Base-by-base conservation (phyloP, 2,329 filamentous ascomycete species). In the Blastomyces emzantsi region DNA sequence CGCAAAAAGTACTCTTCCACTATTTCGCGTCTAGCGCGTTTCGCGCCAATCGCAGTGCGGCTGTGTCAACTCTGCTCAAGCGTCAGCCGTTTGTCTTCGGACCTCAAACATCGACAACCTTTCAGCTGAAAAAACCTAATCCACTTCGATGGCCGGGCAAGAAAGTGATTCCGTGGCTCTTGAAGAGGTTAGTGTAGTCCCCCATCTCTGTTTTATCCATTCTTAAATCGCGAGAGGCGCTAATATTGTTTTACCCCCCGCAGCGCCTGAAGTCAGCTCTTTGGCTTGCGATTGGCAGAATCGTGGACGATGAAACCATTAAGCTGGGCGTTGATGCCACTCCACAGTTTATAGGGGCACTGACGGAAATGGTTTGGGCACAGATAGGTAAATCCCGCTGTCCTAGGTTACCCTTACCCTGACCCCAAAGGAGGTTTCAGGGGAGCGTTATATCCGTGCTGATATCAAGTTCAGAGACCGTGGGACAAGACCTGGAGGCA, bases 351-450 rank as follows among this genome's bases (percentile, higher is more conserved):
- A 95, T 95, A 69, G 91, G 88, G 9, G 85, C 89, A 0, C 75
- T 95, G 72, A 94, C 90, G 0, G 92, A 96, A 75, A 84, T 96
- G 75, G 88, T 93, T 8, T 96, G 90, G 86, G 84, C 87, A 1
- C 92, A 96, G 69, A 89, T 96, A 61, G 89, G 91, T 93, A 81
- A 76, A 17, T 25, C 33, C 17, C 28, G 3, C n/a, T 13, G 13
- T 25, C 55, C 45, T 49, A 30, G 13, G 33, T 22, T 30, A 25
- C 8, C 47, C 33, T 28, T 8, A 2, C 22, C 43, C 28, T 51
- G 17, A 8, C 39, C 3, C 5, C 28, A 43, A 41, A 8, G 49
- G 22, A 58, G 19, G 39, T 41, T 22, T 25, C 17, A 33, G 43
- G 51, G 22, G 47, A 63, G 25, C 30, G 60, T 56, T 45, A 41